phyloP scores from a whole-genome alignment of 1,139 yeast species.

The Hyphopichia buzzinii region DNA sequence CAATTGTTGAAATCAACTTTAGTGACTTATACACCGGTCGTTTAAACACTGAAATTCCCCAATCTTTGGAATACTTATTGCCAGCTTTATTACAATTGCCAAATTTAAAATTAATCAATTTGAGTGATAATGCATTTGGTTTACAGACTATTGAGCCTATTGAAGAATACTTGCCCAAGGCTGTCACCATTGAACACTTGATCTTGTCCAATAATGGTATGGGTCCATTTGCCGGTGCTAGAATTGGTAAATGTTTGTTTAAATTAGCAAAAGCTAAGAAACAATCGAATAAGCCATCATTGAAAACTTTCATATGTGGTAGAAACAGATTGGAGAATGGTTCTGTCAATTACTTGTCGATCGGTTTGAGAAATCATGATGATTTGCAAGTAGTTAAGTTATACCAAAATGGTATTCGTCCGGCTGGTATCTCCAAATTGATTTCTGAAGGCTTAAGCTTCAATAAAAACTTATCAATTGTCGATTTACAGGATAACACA shows the following conservation, averaged over 20 bases:
- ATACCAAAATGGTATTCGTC: constrained; percentile 96
- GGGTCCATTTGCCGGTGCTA: constrained; percentile 96
- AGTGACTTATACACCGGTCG: constrained; percentile 95
- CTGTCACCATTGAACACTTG: constrained; percentile 78
- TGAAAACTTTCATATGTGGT: constrained; percentile 89
- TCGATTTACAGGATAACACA: constrained; percentile 95
- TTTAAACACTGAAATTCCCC: constrained; percentile 90
- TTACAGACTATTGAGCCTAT: constrained; percentile 91
- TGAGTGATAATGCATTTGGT: constrained; percentile 96
- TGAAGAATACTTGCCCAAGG: constrained; percentile 72
- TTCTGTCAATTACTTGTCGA: constrained; percentile 73
- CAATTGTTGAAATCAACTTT: constrained; percentile 67
- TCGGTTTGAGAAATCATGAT: constrained; percentile 73
- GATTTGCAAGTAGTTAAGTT: constrained; percentile 72
- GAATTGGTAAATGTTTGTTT: constrained; percentile 84
- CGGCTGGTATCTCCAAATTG: constrained; percentile 79
- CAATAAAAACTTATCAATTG: constrained; percentile 58
- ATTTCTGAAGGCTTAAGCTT: constrained; percentile 67
- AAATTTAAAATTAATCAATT: constrained; percentile 68
- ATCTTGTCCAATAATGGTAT: constrained; percentile 91
- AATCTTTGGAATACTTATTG: constrained; percentile 67
- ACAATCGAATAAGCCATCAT: constrained; percentile 40
- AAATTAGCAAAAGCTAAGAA: constrained; percentile 66
- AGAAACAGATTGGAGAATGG: constrained; percentile 96
- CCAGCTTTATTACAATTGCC: constrained; percentile 71